A percentile compares a stretch with the other conserved stretches of the same genome.
phyloP scores from a whole-genome alignment of 2,329 filamentous ascomycete genomes.

The Aureobasidium sp. region DNA sequence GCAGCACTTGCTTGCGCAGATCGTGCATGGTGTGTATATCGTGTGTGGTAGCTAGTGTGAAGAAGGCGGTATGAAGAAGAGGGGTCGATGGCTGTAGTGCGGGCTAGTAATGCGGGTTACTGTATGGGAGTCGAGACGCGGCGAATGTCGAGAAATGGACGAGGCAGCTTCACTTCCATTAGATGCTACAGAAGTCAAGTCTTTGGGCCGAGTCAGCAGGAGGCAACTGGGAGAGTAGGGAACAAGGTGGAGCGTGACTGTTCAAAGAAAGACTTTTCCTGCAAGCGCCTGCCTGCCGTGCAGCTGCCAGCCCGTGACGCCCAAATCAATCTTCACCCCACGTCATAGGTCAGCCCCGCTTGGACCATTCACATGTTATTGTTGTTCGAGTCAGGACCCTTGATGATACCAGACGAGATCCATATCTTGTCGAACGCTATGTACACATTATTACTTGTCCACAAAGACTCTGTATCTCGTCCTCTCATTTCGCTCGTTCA shows the following conservation, averaged over 20 bases:
- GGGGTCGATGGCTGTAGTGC: background rate
- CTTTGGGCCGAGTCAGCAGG: background rate
- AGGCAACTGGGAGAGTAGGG: background rate
- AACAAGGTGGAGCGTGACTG: background rate
- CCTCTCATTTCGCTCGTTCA: background rate
- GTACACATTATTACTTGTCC: constrained; percentile 5
- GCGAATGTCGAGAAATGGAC: background rate
- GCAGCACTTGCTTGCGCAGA: constrained; percentile 59
- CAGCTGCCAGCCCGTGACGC: background rate
- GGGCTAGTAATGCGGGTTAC: constrained; percentile 4
- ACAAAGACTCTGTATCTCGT: background rate
- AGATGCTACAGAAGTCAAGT: background rate
- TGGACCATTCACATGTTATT: background rate
- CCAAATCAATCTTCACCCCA: background rate
- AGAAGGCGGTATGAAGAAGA: background rate
- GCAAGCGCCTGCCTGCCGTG: constrained; percentile 4
- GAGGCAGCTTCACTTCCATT: constrained; percentile 13
- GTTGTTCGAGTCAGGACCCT: background rate
- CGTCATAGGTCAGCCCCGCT: constrained; percentile 3
- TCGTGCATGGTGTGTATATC: constrained; percentile 27
- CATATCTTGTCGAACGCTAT: background rate
- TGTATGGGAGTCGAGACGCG: constrained; percentile 10
- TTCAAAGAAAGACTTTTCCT: constrained; percentile 1
- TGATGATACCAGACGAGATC: background rate
- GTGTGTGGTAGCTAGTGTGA: background rate